phyloP scores from a whole-genome alignment of 2,329 filamentous ascomycete species.

The Cladophialophora psammophila region DNA sequence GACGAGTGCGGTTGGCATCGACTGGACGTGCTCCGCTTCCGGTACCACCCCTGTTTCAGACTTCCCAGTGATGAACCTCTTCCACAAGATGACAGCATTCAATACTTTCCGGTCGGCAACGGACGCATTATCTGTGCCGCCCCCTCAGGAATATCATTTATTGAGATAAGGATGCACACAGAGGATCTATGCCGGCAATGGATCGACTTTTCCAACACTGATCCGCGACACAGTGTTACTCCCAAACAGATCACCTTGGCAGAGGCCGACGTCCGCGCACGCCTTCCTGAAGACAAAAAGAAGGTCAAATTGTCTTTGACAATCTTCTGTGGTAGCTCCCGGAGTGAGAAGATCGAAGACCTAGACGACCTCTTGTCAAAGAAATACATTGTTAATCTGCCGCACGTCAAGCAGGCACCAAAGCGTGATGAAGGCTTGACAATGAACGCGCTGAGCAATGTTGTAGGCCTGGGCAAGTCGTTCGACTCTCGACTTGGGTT shows the following conservation, averaged over 20 bases:
- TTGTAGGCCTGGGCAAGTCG: slow-evolving; percentile 36
- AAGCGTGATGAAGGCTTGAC: slow-evolving; percentile 40
- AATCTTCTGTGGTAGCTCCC: slow-evolving; percentile 78
- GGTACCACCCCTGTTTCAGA: slow-evolving; percentile 87
- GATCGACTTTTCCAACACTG: slow-evolving; percentile 77
- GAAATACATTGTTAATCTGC: slow-evolving; percentile 74
- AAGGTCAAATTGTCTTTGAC: slow-evolving; percentile 74
- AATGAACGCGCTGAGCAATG: slow-evolving; percentile 38
- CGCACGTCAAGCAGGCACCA: slow-evolving; percentile 60
- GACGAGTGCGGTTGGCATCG: slow-evolving; percentile 94
- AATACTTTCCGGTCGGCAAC: slow-evolving; percentile 84
- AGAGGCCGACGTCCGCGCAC: slow-evolving; percentile 75
- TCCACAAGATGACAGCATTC: slow-evolving; percentile 74
- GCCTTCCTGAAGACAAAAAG: slow-evolving; percentile 74
- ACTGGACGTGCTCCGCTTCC: slow-evolving; percentile 85
- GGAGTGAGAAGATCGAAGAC: slow-evolving; percentile 78
- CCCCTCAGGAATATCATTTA: slow-evolving; percentile 79
- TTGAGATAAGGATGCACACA: slow-evolving; percentile 82
- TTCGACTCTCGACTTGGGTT: slow-evolving; percentile 68
- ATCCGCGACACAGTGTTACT: slow-evolving; percentile 61
- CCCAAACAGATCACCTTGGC: slow-evolving; percentile 77
- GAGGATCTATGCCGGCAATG: slow-evolving; percentile 81
- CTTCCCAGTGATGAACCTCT: slow-evolving; percentile 75
- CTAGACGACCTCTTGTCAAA: slow-evolving; percentile 75
- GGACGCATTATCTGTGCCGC: slow-evolving; percentile 79